phyloP scores from a whole-genome alignment of 2,329 filamentous ascomycete species.

The Ascochyta fabae region DNA sequence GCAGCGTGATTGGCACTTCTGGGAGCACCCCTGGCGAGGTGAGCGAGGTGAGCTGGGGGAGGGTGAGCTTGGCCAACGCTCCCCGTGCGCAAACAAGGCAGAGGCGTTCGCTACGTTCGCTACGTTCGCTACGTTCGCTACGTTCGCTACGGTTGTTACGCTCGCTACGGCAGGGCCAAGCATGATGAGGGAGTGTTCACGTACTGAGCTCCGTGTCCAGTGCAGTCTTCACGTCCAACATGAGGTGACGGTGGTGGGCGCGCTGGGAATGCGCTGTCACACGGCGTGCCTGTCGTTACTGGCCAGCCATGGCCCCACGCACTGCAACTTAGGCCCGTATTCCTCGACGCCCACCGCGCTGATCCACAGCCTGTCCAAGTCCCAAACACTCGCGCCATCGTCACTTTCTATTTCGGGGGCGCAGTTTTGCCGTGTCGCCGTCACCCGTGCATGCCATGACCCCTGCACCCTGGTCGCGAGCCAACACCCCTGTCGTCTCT shows the following conservation, averaged over 20 bases:
- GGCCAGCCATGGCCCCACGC: conserved; percentile 19
- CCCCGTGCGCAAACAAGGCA: conserved; percentile 11
- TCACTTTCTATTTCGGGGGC: conserved; percentile 39
- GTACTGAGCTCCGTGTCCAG: too few relatives aligned
- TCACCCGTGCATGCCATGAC: conserved; percentile 26
- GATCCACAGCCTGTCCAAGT: conserved; percentile 32
- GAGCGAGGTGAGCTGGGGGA: not conserved
- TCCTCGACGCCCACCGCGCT: conserved; percentile 23
- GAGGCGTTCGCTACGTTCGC: conserved; percentile 7
- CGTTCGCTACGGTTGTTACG: conserved; percentile 7
- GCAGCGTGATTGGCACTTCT: conserved; percentile 1
- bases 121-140: too few relatives aligned
- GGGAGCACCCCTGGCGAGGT: conserved; percentile 5
- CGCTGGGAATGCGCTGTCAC: conserved; percentile 15
- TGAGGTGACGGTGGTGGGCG: not conserved
- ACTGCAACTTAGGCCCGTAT: conserved; percentile 28
- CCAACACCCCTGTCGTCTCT: conserved; percentile 17
- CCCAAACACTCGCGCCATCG: conserved; percentile 34
- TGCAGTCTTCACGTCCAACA: not conserved
- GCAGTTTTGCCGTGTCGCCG: conserved; percentile 32
- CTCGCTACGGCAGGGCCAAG: conserved; percentile 2
- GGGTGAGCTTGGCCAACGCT: conserved; percentile 8
- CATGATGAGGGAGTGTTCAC: not conserved
- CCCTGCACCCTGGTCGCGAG: conserved; percentile 16
- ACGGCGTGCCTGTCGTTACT: conserved; percentile 16